A percentile compares a stretch with the other conserved stretches of the same genome.
phyloP scores from a whole-genome alignment of 75 land plant genomes.

The Picea glauca region DNA sequence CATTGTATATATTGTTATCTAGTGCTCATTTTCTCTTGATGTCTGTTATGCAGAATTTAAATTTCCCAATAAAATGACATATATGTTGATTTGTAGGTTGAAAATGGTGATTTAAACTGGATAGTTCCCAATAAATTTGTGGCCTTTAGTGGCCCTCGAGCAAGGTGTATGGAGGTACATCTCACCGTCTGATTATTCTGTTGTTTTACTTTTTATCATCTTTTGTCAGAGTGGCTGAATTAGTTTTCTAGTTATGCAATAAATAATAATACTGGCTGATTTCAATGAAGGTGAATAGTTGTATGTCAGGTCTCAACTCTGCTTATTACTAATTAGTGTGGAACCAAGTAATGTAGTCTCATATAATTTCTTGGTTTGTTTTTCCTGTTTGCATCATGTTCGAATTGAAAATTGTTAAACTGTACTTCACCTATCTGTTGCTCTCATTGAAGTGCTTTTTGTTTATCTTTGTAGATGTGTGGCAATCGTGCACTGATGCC shows the following conservation, averaged over 20 bases:
- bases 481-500: slow-evolving; percentile 43
- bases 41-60: neutral
- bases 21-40: neutral
- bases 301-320: neutral
- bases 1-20: neutral
- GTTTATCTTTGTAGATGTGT: slow-evolving; percentile 24
- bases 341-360: too few relatives aligned
- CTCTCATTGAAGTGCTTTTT: neutral
- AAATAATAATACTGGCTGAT: neutral
- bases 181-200: neutral
- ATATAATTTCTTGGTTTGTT: too few relatives aligned
- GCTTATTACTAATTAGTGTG: too few relatives aligned
- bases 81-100: slow-evolving; percentile 23
- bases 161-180: slow-evolving; percentile 36
- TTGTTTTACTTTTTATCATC: neutral
- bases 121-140: slow-evolving; percentile 46
- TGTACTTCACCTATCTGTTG: neutral
- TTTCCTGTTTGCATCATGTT: too few relatives aligned
- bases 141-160: slow-evolving; percentile 50
- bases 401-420: too few relatives aligned
- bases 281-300: neutral
- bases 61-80: neutral
- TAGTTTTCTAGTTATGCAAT: too few relatives aligned
- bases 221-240: neutral
- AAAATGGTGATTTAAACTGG: slow-evolving; percentile 54